Base-by-base conservation (phyloP, 768 basidiomycete species). In the Amylocystis lapponica region DNA sequence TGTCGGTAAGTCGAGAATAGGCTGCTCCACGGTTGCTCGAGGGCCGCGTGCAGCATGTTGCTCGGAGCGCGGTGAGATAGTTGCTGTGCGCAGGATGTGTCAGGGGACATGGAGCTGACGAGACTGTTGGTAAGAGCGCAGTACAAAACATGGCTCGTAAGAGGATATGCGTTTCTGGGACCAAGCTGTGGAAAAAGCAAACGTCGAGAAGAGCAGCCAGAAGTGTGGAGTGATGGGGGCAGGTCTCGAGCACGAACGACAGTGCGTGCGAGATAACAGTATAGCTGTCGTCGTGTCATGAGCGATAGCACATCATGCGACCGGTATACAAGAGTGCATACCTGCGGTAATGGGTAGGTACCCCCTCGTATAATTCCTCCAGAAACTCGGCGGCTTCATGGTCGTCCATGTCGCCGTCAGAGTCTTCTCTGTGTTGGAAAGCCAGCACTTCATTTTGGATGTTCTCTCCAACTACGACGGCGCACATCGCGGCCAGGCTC, bases 311-410 rank as follows among this genome's bases (percentile, higher is more conserved):
- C 9, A 3, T 13, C 17, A n/a, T 16, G 48, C 4, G 4, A n/a
- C 32, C 3, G 39, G 46, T 26, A 33, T 16, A 31, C 36, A 30
- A 19, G 11, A 32, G 19, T n/a, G 45, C 63, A 44, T 53, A 80
- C 81, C 69, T 68, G 46, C 79, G 70, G 56, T 71, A 71, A 23
- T 71, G 65, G n/a, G 60, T 43, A 21, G 79, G 79, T 36, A 82
- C 66, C 2, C 65, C 54, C 22, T 79, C 76, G 44, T 80, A 81
- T 5, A 81, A 49, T 12, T 63, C 58, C 43, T 74, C 61, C 26
- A 62, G 41, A 14, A 57, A 33, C 11, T 62, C 47, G 27, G 61
- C 50, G 9, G 41, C 27, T 8, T 36, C 23, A 22, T 46, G 14
- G 12, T 59, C 54, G 8, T 55, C 59, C 21, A 63, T 55, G 27